These are phyloP conservation scores for Epicoccum nigrum DNA, from an alignment of 2,329 filamentous ascomycete genomes.

Conservation along the genomic window DNA sequence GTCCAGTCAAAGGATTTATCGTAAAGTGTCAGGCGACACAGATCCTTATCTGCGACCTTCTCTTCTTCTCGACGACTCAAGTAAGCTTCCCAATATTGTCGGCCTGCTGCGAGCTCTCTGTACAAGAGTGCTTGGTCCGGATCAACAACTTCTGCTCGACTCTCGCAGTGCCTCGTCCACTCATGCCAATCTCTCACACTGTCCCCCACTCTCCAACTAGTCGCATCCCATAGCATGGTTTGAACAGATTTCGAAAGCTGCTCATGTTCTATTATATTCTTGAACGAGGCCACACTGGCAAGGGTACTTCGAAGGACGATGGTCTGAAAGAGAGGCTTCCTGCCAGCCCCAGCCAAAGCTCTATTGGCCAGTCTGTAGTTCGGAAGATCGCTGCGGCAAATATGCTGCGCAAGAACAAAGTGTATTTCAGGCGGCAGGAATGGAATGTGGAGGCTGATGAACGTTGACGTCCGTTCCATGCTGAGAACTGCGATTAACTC, in stretches of 20 bases:
- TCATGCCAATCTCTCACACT: constrained; percentile 10
- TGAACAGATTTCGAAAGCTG: constrained; percentile 15
- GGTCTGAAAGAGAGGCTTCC: constrained; percentile 14
- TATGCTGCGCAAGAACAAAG: constrained; percentile 13
- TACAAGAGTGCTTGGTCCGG: neutral
- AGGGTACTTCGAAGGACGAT: constrained; percentile 18
- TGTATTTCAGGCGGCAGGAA: constrained; percentile 24
- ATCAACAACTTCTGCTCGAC: neutral
- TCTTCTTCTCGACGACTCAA: constrained; percentile 14
- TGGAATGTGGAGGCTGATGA: neutral
- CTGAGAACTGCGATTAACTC: neutral
- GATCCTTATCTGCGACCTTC: neutral
- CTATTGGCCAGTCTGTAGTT: constrained; percentile 21
- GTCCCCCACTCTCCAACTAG: constrained; percentile 10
- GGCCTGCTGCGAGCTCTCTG: constrained; percentile 1
- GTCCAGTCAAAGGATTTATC: neutral
- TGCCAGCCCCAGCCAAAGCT: constrained; percentile 5
- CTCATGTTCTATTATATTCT: constrained; percentile 3
- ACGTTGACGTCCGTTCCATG: neutral
- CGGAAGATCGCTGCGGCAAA: constrained; percentile 13
- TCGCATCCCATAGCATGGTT: constrained; percentile 21
- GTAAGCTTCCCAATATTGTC: constrained; percentile 17
- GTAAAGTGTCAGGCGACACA: no score
- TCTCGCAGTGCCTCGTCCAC: constrained; percentile 15
- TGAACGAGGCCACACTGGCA: constrained; percentile 15